These are phyloP conservation scores for Lepidium aucheri DNA, from an alignment of 345 rosid species.

Conservation along the genomic window DNA sequence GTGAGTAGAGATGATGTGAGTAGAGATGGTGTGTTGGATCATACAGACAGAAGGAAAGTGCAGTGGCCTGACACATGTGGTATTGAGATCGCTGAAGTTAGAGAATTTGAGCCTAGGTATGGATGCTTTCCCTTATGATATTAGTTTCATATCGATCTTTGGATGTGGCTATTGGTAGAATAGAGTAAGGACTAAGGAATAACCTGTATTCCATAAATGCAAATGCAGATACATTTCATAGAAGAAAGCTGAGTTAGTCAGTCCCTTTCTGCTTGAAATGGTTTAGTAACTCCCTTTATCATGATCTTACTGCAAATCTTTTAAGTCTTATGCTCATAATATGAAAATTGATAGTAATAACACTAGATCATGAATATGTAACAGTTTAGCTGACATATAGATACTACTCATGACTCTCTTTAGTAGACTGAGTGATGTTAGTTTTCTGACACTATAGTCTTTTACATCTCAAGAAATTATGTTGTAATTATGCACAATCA, in stretches of 20 bases:
- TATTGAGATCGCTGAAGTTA: slow-evolving; percentile 73
- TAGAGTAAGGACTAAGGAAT: background rate
- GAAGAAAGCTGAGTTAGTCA: background rate
- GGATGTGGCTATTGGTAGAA: background rate
- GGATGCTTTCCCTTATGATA: background rate
- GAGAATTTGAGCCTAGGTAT: slow-evolving; percentile 98
- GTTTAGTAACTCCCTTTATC: background rate
- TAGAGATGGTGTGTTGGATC: slow-evolving; percentile 35
- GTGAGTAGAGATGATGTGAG: slow-evolving; percentile 35
- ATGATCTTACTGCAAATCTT: background rate
- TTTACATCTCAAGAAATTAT: background rate
- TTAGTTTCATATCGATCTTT: background rate
- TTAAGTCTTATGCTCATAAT: background rate
- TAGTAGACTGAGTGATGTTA: background rate
- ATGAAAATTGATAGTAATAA: background rate
- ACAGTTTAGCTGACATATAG: background rate
- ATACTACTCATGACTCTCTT: background rate
- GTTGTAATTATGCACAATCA: background rate
- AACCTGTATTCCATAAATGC: background rate
- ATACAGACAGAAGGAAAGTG: slow-evolving; percentile 67
- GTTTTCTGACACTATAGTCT: background rate
- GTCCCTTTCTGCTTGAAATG: background rate
- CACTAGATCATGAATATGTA: background rate
- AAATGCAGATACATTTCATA: background rate
- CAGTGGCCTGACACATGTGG: slow-evolving; percentile 95